Percentiles rank a stretch among this genome's conserved stretches.
These are phyloP conservation scores for Kwoniella mangroviensis DNA, from an alignment of 768 basidiomycete species.

Conservation along the genomic window DNA sequence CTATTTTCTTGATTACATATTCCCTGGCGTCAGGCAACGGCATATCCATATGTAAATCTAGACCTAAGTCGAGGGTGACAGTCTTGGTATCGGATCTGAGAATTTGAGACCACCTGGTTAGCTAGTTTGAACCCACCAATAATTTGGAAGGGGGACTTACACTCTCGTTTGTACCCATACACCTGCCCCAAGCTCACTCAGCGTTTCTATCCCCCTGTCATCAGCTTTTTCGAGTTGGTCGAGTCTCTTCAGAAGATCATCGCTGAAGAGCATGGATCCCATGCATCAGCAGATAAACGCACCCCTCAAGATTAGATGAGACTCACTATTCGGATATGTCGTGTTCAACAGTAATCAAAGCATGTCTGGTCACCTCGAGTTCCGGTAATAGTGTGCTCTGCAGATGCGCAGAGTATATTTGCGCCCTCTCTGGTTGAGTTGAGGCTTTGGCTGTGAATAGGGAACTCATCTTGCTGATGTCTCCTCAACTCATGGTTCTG, in stretches of 20 bases:
- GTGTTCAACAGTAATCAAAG: conserved; percentile 18
- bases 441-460: not conserved
- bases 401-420: conserved; percentile 29
- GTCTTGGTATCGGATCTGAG: conserved; percentile 21
- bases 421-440: not conserved
- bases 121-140: not conserved
- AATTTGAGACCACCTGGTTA: not conserved
- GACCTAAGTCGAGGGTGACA: conserved; percentile 36
- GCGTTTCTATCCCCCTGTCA: conserved; percentile 16
- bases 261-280: not conserved
- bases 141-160: conserved; percentile 16
- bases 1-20: conserved; percentile 25
- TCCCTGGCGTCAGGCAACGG: conserved; percentile 17
- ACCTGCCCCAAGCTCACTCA: conserved; percentile 30
- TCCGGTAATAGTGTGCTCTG: conserved; percentile 28
- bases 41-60: conserved; percentile 38
- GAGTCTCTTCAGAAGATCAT: conserved; percentile 2
- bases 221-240: conserved; percentile 11
- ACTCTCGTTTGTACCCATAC: conserved; percentile 30
- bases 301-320: not conserved
- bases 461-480: not conserved
- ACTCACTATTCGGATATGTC: conserved; percentile 44
- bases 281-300: not conserved
- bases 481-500: not conserved
- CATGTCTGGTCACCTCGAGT: conserved; percentile 17